phyloP scores from a whole-genome alignment of 371 early-diverging fungal genomes.

The Mortierella sp. region DNA sequence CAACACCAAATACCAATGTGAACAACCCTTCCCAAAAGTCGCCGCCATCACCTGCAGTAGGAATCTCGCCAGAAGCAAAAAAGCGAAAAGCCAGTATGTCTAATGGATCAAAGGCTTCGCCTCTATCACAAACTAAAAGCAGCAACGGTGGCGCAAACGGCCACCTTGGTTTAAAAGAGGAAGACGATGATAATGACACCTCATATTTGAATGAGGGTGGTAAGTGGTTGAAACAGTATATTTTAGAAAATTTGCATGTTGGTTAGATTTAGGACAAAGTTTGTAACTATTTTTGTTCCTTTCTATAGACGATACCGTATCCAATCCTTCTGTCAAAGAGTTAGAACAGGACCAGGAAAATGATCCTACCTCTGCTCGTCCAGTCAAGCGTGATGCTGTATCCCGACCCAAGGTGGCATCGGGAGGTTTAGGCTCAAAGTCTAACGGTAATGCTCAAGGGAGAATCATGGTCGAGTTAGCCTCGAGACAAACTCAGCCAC shows the following conservation, averaged over 20 bases:
- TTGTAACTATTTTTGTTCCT: background rate
- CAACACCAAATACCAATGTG: background rate
- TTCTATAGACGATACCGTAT: conserved; percentile 13
- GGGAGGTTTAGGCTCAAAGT: background rate
- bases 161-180: background rate
- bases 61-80: background rate
- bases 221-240: too few species aligned
- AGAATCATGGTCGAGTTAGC: conserved; percentile 25
- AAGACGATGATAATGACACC: background rate
- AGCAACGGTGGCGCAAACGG: background rate
- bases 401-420: background rate
- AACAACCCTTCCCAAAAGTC: background rate
- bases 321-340: conserved; percentile 16
- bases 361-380: background rate
- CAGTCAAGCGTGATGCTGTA: background rate
- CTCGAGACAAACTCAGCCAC: background rate
- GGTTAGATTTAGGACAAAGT: too few species aligned
- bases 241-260: too few species aligned
- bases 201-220: background rate
- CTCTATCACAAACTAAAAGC: background rate
- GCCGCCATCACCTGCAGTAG: background rate
- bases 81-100: background rate
- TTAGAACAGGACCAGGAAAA: conserved; percentile 2
- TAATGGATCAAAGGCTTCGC: background rate
- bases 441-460: background rate